Evolutionary conservation across 129 eudicot species (phyloP).

Genomic region (Flaveria bidentis): DNA sequence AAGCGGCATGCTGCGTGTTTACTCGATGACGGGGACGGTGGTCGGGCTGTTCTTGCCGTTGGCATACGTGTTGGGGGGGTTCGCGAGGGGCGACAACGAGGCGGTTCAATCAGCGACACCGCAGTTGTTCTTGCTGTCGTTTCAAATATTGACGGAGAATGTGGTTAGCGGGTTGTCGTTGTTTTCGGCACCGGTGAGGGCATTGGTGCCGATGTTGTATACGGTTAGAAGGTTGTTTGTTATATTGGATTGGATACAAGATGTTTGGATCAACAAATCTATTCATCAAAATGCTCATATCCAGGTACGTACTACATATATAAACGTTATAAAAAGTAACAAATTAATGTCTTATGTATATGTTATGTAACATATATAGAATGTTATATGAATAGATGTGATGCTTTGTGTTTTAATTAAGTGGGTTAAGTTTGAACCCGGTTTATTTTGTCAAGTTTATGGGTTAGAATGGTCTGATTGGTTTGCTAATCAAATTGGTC

Average conservation of each 20-base stretch:
- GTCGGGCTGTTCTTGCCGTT: conserved; percentile 79
- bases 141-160: conserved; percentile 86
- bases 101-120: conserved; percentile 93
- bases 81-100: conserved; percentile 80
- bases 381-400: too few relatives aligned
- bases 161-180: conserved; percentile 66
- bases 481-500: too few relatives aligned
- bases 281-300: conserved; percentile 49
- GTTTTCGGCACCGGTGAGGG: conserved; percentile 96
- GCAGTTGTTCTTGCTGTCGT: conserved; percentile 80
- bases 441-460: too few relatives aligned
- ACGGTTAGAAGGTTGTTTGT: conserved; percentile 79
- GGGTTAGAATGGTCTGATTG: too few relatives aligned
- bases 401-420: too few relatives aligned
- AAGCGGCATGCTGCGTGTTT: conserved; percentile 46
- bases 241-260: conserved; percentile 76
- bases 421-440: too few relatives aligned
- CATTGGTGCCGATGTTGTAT: conserved; percentile 80
- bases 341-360: too few relatives aligned
- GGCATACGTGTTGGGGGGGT: conserved; percentile 89
- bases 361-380: too few relatives aligned
- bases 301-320: conserved; percentile 35
- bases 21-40: conserved; percentile 57
- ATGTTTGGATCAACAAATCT: conserved; percentile 72
- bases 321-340: too few relatives aligned